phyloP scores from a whole-genome alignment of 2,329 filamentous ascomycete species.

The Stachybotrys chartarum region DNA sequence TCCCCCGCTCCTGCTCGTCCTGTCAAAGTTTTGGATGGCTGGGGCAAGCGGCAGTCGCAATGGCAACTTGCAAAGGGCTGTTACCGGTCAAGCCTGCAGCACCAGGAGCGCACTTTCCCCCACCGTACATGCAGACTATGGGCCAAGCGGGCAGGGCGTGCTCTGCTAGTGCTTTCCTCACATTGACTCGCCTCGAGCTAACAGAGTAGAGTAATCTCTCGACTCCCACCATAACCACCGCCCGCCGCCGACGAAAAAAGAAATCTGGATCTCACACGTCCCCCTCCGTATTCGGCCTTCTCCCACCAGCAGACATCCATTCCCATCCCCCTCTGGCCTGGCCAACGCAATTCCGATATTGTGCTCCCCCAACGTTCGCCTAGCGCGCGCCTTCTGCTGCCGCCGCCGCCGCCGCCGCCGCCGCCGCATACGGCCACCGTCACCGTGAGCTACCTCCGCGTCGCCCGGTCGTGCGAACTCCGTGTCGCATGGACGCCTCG shows the following conservation, averaged over 20 bases:
- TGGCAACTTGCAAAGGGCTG: neutral
- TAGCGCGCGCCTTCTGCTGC: neutral
- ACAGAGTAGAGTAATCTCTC: neutral
- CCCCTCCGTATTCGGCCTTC: constrained; percentile 24
- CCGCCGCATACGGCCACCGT: constrained; percentile 2
- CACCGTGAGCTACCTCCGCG: constrained; percentile 1
- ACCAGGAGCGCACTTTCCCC: no score
- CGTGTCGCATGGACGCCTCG: constrained; percentile 40
- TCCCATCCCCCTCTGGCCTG: constrained; percentile 11
- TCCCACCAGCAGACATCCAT: constrained; percentile 11
- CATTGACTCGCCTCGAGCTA: neutral
- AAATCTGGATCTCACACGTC: constrained; percentile 8
- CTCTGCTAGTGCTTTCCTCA: no score
- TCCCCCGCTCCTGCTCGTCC: neutral
- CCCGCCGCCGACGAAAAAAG: constrained; percentile 7
- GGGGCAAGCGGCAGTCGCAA: neutral
- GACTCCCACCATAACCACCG: constrained; percentile 12
- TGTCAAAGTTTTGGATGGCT: neutral
- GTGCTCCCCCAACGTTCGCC: neutral
- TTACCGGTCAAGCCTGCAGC: neutral
- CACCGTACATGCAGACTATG: no score
- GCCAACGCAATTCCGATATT: neutral
- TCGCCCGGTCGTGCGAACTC: constrained; percentile 3
- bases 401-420: no score
- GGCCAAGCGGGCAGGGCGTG: no score